A percentile compares a stretch with the other conserved stretches of the same genome.
These are phyloP conservation scores for Suillus alpinus DNA, from an alignment of 768 basidiomycete genomes.

Conservation along the genomic window DNA sequence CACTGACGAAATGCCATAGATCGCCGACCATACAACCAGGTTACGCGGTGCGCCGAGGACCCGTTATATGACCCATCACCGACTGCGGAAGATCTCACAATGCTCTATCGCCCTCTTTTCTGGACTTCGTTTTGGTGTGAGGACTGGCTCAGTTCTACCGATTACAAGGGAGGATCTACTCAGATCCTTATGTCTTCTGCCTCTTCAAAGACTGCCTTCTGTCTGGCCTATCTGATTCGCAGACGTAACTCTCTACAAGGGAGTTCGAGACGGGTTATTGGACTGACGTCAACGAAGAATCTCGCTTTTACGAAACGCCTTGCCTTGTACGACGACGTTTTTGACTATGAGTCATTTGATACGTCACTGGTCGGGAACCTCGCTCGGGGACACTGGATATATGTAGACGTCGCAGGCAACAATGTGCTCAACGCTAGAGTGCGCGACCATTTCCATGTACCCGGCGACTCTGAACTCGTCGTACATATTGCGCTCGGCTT, in stretches of 20 bases:
- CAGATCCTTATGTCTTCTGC: conserved; percentile 63
- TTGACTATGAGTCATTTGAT: conserved; percentile 50
- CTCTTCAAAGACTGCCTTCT: conserved; percentile 72
- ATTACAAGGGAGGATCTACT: conserved; percentile 47
- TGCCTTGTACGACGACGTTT: conserved; percentile 54
- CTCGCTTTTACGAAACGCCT: conserved; percentile 51
- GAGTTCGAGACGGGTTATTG: conserved; percentile 41
- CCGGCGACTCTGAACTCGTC: conserved; percentile 26
- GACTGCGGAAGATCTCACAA: conserved; percentile 55
- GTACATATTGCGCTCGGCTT: conserved; percentile 50
- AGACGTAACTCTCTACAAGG: conserved; percentile 35
- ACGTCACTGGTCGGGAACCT: conserved; percentile 29
- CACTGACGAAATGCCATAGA: conserved; percentile 35
- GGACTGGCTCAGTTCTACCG: conserved; percentile 57
- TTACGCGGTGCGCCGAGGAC: conserved; percentile 57
- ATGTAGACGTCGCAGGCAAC: conserved; percentile 65
- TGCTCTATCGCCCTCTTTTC: conserved; percentile 72
- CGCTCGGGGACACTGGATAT: conserved; percentile 45
- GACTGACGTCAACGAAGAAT: conserved; percentile 60
- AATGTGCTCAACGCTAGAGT: conserved; percentile 45
- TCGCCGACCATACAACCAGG: conserved; percentile 66
- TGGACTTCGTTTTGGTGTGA: conserved; percentile 79
- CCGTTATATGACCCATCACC: conserved; percentile 50
- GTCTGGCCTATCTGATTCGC: conserved; percentile 56
- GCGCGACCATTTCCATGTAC: conserved; percentile 34